Evolutionary conservation across 805 yeast species (phyloP).

Genomic region (Sugiyamaella qingdaonensis): DNA sequence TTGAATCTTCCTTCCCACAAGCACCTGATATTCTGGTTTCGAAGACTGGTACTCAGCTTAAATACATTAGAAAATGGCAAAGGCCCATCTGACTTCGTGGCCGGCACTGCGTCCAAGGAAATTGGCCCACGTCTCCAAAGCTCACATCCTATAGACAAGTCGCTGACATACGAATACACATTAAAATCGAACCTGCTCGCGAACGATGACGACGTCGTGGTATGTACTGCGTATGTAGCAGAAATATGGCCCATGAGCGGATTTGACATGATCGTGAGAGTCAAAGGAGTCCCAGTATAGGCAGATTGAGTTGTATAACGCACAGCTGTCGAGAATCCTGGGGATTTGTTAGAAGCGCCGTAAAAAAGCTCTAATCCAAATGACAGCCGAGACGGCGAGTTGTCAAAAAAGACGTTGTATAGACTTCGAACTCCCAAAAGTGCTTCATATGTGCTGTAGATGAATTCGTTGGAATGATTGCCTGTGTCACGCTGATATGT

Average conservation of each 20-base stretch:
- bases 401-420: slow-evolving; percentile 47
- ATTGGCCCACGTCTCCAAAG: slow-evolving; percentile 51
- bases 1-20: slow-evolving; percentile 87
- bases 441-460: slow-evolving; percentile 80
- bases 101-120: neutral
- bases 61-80: slow-evolving; percentile 57
- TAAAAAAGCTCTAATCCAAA: slow-evolving; percentile 88
- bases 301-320: slow-evolving; percentile 83
- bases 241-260: slow-evolving; percentile 88
- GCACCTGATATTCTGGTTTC: slow-evolving; percentile 54
- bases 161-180: slow-evolving; percentile 83
- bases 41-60: slow-evolving; percentile 66
- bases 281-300: slow-evolving; percentile 82
- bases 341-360: slow-evolving; percentile 77
- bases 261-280: slow-evolving; percentile 80
- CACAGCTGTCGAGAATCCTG: slow-evolving; percentile 81
- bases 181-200: slow-evolving; percentile 87
- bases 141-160: slow-evolving; percentile 82
- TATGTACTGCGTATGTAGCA: slow-evolving; percentile 80
- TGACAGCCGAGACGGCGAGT: slow-evolving; percentile 50
- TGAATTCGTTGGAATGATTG: slow-evolving; percentile 62
- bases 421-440: slow-evolving; percentile 76
- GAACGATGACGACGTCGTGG: slow-evolving; percentile 65
- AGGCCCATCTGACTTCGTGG: neutral
- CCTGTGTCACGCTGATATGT: slow-evolving; percentile 62